These are phyloP conservation scores for Suhomyces xylopsoci DNA, from an alignment of 805 yeast species.

Conservation along the genomic window DNA sequence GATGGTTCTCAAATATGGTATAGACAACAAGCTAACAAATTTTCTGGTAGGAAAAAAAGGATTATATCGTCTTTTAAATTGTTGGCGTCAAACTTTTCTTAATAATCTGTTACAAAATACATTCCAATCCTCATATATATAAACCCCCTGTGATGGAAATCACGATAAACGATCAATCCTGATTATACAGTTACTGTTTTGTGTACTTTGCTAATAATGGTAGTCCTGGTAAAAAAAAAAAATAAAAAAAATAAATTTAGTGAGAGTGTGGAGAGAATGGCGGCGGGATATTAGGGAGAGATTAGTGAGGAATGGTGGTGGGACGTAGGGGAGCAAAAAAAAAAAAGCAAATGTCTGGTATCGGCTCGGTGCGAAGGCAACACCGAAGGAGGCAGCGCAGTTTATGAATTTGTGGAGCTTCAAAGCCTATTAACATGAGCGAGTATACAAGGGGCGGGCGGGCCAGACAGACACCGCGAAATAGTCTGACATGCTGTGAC, in stretches of 20 bases:
- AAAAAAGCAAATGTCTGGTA: background rate
- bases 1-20: background rate
- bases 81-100: background rate
- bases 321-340: background rate
- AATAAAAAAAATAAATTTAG: background rate
- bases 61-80: background rate
- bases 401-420: background rate
- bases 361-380: background rate
- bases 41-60: background rate
- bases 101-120: constrained; percentile 1
- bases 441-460: background rate
- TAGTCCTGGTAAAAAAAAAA: background rate
- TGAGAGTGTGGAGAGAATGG: background rate
- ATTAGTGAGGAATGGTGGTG: background rate
- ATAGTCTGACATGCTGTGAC: background rate
- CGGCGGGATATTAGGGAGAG: background rate
- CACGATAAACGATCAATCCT: constrained; percentile 9
- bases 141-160: constrained; percentile 1
- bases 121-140: background rate
- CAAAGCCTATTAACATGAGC: background rate
- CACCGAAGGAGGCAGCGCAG: background rate
- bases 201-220: constrained; percentile 7
- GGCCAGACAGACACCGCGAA: background rate
- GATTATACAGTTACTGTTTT: constrained; percentile 7
- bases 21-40: background rate